Base-by-base conservation (phyloP, 768 basidiomycete species). In the Lentinula raphanica region DNA sequence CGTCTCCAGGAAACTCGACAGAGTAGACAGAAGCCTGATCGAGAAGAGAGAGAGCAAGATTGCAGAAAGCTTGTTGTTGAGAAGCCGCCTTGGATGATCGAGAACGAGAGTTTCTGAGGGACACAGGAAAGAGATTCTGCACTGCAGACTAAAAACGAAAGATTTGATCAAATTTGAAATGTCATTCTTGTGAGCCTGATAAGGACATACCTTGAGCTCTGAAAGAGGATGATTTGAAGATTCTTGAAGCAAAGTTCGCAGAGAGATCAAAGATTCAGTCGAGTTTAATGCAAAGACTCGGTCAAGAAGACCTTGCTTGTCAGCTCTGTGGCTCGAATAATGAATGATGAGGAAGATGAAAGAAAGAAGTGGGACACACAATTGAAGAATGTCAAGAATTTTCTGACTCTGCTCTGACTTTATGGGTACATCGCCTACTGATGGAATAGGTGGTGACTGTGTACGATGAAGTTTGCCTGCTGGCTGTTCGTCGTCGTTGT, bases 271-370 rank as follows among this genome's bases (percentile, higher is more conserved):
- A 31, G 70, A 69, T 45, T 74, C 75, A 9, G 78, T 74, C 17
- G 76, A 71, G 1, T 80, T 73, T 23, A 85, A 73, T 36, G 85
- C 82, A 66, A 88, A 87, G 61, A 89, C 86, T 63, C 90, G 86
- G 76, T 92, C 90, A 9, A 93, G 83, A 4, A 93, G 75, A 48
- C 85, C 88, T 62, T 90, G 89, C 0, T 78, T 78, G 69, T 93
- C 91, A 60, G 83, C 72, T 63, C 88, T 89, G 66, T 21, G 44
- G n/a, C n/a, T n/a, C n/a, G n/a, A 48, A 60, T 5, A 36, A 44
- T 64, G 62, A 54, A 35, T 29, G 62, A 21, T 38, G 27, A 32
- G 32, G 44, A 42, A 31, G 28, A n/a, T 12, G n/a, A 50, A 56
- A 50, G 42, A 35, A 29, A 54, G 32, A 40, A 53, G 17, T 13